Evolutionary conservation across 2,329 filamentous ascomycete species (phyloP).

Genomic region (Apiospora koreana): DNA sequence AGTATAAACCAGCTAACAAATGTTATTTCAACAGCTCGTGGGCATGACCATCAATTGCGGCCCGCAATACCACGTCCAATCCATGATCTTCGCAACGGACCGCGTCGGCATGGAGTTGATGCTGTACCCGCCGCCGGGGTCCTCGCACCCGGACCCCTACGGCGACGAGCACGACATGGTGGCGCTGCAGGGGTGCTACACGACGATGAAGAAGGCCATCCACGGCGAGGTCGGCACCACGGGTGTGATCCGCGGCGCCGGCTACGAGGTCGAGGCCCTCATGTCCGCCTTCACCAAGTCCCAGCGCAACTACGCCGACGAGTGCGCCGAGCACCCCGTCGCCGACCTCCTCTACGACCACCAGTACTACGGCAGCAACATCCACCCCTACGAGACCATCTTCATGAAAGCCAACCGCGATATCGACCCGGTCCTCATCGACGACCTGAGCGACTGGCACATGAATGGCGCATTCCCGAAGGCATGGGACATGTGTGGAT

Average conservation of each 20-base stretch:
- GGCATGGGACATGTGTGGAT: conserved; percentile 28
- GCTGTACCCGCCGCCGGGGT: conserved; percentile 29
- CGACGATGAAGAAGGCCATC: conserved; percentile 26
- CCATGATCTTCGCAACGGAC: conserved; percentile 41
- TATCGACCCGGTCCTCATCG: conserved; percentile 29
- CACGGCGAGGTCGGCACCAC: conserved; percentile 35
- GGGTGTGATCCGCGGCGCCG: conserved; percentile 26
- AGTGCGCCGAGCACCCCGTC: conserved; percentile 22
- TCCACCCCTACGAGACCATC: conserved; percentile 40
- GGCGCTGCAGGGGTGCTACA: conserved; percentile 33
- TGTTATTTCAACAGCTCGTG: conserved; percentile 31
- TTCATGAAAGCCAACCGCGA: conserved; percentile 37
- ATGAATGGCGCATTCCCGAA: conserved; percentile 19
- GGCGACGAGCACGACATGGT: conserved; percentile 27
- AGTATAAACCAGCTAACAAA: neutral
- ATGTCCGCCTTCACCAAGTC: conserved; percentile 32
- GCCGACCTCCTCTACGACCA: conserved; percentile 29
- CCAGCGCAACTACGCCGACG: conserved; percentile 22
- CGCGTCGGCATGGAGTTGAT: conserved; percentile 36
- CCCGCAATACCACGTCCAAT: conserved; percentile 37
- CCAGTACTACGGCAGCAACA: conserved; percentile 34
- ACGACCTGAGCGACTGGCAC: conserved; percentile 34
- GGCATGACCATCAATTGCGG: conserved; percentile 39
- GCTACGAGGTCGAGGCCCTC: conserved; percentile 36
- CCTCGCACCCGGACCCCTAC: conserved; percentile 24